A percentile compares a stretch with the other conserved stretches of the same genome.
These are phyloP conservation scores for Aspergillus intermedius DNA, from an alignment of 2,329 filamentous ascomycete species.

Conservation along the genomic window DNA sequence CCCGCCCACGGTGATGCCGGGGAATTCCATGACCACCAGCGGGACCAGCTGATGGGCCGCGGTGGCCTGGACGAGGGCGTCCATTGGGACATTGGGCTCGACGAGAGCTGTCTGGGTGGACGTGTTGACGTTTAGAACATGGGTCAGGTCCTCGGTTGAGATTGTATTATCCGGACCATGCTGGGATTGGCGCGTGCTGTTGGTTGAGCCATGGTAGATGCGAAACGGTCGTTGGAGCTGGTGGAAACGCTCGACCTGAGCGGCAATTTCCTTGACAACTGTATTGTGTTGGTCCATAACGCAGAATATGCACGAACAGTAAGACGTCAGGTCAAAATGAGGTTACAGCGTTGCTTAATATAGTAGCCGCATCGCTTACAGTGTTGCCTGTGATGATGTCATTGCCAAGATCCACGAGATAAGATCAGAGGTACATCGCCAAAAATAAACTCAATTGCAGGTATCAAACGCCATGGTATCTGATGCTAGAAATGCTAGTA, in stretches of 20 bases:
- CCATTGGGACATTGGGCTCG: conserved; percentile 66
- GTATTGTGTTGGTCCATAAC: conserved; percentile 13
- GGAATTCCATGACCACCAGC: conserved; percentile 65
- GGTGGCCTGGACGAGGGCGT: conserved; percentile 54
- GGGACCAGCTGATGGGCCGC: conserved; percentile 52
- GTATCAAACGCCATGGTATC: background rate
- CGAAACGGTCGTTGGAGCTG: conserved; percentile 55
- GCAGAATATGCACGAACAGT: background rate
- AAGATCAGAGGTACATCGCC: background rate
- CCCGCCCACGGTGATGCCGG: conserved; percentile 62
- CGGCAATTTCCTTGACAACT: conserved; percentile 11
- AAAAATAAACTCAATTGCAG: background rate
- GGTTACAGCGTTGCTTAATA: background rate
- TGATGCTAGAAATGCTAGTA: background rate
- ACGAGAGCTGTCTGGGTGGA: conserved; percentile 52
- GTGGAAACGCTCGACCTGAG: conserved; percentile 35
- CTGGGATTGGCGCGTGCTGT: conserved; percentile 60
- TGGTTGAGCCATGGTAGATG: conserved; percentile 72
- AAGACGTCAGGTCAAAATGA: background rate
- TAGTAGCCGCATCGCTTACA: background rate
- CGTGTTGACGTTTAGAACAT: conserved; percentile 57
- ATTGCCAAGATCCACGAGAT: background rate
- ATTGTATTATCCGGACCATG: conserved; percentile 46
- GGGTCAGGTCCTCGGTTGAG: conserved; percentile 59
- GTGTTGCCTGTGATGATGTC: background rate